Evolutionary conservation across 2,329 filamentous ascomycete species (phyloP), one percentile per base, ranked within the genome.

Genomic region (Fusarium hostae): DNA sequence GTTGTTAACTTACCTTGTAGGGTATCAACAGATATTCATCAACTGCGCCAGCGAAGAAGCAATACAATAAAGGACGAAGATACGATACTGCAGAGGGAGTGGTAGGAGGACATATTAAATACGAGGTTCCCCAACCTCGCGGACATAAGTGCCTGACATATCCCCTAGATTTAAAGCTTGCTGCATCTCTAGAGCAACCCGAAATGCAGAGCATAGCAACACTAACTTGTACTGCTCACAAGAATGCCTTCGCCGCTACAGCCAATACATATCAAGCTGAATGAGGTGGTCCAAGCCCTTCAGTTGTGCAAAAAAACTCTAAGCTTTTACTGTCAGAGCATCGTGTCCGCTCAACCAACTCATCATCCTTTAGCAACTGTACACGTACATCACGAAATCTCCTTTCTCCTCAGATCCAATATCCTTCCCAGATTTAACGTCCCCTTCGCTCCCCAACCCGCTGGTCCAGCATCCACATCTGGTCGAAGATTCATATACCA

Each of bases 401-500:
- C 71, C 56, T 75, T 79, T 20, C 77, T 75, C 45, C 87, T 85
- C 68, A 93, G 76, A 12, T 85, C 85, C 70, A 95, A 78, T 43
- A 97, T 93, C 71, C 89, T 89, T 18, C 83, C 82, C 39, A 97
- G 79, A 72, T 85, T 89, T 32, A 97, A 84, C 59, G 84, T 82
- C 3, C 92, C 93, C 80, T 95, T 96, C 16, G 91, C 92, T 32
- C 94, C 94, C 94, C 94, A 97, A 3, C 94, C 94, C 24, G 89
- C 88, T 51, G 89, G 88, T 0, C 94, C 94, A 62, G 86, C 82
- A 64, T 92, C 90, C 5, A 97, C 92, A 24, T 93, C 90, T 2
- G 94, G 94, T 69, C 94, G 85, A 24, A 95, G 89, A 26, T 88
- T 86, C 3, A 92, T 84, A 80, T 97, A 97, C 94, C 94, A 97